Evolutionary conservation across 164 flowering plant genomes (phyloP).

Genomic region (Cinnamomum chago): DNA sequence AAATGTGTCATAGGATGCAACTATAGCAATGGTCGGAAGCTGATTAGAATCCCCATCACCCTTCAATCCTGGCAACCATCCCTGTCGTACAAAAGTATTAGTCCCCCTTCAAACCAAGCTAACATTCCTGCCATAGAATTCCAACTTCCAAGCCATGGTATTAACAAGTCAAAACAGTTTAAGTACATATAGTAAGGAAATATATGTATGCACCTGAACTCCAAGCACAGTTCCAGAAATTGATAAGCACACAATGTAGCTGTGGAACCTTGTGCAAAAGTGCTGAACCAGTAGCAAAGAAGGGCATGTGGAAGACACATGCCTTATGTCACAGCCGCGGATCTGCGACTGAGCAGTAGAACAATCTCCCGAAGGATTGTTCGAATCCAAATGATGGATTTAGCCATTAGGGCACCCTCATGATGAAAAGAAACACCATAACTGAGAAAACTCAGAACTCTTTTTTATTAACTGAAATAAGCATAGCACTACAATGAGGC

Average conservation of each 20-base stretch:
- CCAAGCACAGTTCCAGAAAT: not conserved
- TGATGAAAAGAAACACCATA: too few relatives aligned
- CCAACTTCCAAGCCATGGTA: not conserved
- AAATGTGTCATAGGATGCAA: conserved; percentile 97
- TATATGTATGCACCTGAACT: not conserved
- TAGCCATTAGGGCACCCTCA: too few relatives aligned
- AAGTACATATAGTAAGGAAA: not conserved
- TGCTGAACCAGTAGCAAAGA: not conserved
- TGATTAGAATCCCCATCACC: conserved; percentile 85
- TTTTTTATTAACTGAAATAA: too few relatives aligned
- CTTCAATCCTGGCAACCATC: conserved; percentile 90
- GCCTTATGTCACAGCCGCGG: too few relatives aligned
- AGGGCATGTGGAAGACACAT: too few relatives aligned
- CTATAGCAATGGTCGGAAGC: conserved; percentile 98
- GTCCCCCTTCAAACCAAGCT: not conserved
- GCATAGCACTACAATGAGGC: too few relatives aligned
- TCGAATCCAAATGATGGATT: too few relatives aligned
- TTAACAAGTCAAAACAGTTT: not conserved
- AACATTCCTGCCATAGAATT: not conserved
- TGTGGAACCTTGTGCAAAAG: not conserved
- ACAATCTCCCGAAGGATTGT: too few relatives aligned
- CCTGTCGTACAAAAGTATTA: conserved; percentile 41
- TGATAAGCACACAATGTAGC: not conserved
- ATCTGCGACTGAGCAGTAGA: too few relatives aligned
- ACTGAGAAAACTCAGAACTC: too few relatives aligned